phyloP scores from a whole-genome alignment of 2,329 filamentous ascomycete genomes.

The Microdochium trichocladiopsis region DNA sequence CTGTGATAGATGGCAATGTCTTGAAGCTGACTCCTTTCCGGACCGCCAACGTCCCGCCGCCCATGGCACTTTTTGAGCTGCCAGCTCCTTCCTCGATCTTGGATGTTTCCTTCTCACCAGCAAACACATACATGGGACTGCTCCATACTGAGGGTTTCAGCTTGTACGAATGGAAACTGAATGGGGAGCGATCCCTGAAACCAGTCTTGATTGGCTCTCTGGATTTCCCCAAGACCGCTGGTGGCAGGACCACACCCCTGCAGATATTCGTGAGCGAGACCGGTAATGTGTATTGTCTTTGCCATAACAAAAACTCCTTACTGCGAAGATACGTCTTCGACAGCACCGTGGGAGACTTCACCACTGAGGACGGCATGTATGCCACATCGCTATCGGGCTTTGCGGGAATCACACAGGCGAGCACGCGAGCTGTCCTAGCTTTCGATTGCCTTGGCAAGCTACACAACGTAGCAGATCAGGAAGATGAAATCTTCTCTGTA shows the following conservation, averaged over 20 bases:
- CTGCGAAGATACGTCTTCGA: constrained; percentile 10
- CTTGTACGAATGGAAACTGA: constrained; percentile 62
- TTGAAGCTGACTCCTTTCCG: constrained; percentile 83
- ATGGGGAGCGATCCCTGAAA: constrained; percentile 40
- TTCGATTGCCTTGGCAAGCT: constrained; percentile 41
- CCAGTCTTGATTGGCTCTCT: constrained; percentile 32
- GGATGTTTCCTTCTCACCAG: constrained; percentile 67
- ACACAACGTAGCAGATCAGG: constrained; percentile 25
- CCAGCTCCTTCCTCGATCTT: constrained; percentile 53
- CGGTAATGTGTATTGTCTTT: constrained; percentile 16
- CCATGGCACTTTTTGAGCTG: constrained; percentile 81
- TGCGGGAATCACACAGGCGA: constrained; percentile 18
- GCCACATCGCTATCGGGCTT: constrained; percentile 22
- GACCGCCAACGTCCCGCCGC: constrained; percentile 80
- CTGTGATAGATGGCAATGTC: constrained; percentile 73
- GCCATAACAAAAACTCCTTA: constrained; percentile 1
- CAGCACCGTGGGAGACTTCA: constrained; percentile 10
- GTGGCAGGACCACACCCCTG: constrained; percentile 15
- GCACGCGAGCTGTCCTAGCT: constrained; percentile 23
- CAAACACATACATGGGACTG: constrained; percentile 61
- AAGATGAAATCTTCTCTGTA: constrained; percentile 24
- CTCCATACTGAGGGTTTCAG: constrained; percentile 61
- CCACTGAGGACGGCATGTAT: constrained; percentile 11
- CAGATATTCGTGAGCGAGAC: constrained; percentile 21
- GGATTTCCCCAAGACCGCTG: constrained; percentile 25